Evolutionary conservation across 176 grass and related monocot species (phyloP).

Genomic region (Bolboschoenus planiculmis): DNA sequence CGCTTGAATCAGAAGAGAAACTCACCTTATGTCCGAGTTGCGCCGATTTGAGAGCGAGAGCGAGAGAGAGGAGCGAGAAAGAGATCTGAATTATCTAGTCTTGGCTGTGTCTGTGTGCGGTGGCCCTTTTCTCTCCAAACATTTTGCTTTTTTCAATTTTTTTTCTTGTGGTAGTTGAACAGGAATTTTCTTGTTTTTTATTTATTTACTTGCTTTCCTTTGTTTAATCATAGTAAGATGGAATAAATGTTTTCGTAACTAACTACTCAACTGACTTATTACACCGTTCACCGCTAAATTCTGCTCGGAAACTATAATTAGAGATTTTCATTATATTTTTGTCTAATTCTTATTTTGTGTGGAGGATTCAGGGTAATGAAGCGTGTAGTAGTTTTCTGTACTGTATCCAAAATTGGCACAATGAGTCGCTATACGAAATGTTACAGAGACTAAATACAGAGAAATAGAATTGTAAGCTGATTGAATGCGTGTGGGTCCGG

Average conservation of each 20-base stretch:
- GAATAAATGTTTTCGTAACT: neutral
- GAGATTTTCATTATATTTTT: neutral
- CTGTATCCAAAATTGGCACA: neutral
- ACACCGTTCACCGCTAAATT: neutral
- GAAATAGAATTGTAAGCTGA: neutral
- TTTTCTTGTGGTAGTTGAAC: neutral
- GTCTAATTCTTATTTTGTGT: neutral
- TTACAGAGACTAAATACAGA: neutral
- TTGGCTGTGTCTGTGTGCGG: neutral
- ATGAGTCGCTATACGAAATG: neutral
- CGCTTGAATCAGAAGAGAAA: neutral
- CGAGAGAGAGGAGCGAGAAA: neutral
- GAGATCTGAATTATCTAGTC: neutral
- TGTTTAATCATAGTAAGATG: neutral
- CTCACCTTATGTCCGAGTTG: neutral
- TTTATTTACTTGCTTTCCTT: neutral
- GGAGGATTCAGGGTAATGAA: neutral
- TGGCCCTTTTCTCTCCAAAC: neutral
- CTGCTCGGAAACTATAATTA: conserved; percentile 1
- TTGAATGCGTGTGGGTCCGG: too few species aligned
- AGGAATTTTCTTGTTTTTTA: neutral
- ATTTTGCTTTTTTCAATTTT: neutral
- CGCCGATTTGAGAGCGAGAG: neutral
- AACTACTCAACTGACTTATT: neutral
- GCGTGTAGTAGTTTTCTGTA: neutral